Percentiles rank a stretch among this genome's conserved stretches.
Conservation (phyloP, 495 filamentous ascomycete species). For the Penicillium verhagenii region DNA sequence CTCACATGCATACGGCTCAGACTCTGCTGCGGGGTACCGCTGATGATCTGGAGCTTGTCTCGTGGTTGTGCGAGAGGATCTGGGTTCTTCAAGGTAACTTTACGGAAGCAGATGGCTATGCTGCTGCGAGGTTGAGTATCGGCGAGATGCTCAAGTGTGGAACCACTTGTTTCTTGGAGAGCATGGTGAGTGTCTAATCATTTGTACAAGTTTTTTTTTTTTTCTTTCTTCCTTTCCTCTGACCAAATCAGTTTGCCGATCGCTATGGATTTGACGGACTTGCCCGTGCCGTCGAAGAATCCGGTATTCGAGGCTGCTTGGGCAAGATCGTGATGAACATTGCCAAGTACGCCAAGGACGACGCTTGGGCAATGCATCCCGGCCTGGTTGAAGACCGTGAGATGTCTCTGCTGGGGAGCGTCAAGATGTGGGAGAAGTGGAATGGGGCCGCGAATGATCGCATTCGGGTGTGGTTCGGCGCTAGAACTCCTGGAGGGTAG, state of each 20-base stretch:
- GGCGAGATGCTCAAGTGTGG: slow-evolving; percentile 51
- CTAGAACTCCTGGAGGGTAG: slow-evolving; percentile 49
- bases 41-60: slow-evolving; percentile 45
- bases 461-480: slow-evolving; percentile 52
- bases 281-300: slow-evolving; percentile 45
- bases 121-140: slow-evolving; percentile 46
- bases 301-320: slow-evolving; percentile 48
- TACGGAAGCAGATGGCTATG: slow-evolving; percentile 44
- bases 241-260: slow-evolving; percentile 39
- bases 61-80: slow-evolving; percentile 48
- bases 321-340: slow-evolving; percentile 43
- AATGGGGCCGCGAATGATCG: slow-evolving; percentile 45
- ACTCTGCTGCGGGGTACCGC: slow-evolving; percentile 49
- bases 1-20: slow-evolving; percentile 51
- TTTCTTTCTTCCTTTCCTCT: no score
- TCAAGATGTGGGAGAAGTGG: slow-evolving; percentile 50
- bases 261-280: slow-evolving; percentile 48
- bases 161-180: slow-evolving; percentile 52
- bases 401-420: slow-evolving; percentile 40
- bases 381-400: slow-evolving; percentile 46
- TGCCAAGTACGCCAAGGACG: slow-evolving; percentile 42
- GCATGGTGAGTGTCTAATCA: slow-evolving; percentile 33
- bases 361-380: slow-evolving; percentile 51
- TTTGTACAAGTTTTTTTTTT: background rate
- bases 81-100: slow-evolving; percentile 51